These are phyloP conservation scores for Penicillium simplicissimum DNA, from an alignment of 495 filamentous ascomycete genomes.

Conservation along the genomic window DNA sequence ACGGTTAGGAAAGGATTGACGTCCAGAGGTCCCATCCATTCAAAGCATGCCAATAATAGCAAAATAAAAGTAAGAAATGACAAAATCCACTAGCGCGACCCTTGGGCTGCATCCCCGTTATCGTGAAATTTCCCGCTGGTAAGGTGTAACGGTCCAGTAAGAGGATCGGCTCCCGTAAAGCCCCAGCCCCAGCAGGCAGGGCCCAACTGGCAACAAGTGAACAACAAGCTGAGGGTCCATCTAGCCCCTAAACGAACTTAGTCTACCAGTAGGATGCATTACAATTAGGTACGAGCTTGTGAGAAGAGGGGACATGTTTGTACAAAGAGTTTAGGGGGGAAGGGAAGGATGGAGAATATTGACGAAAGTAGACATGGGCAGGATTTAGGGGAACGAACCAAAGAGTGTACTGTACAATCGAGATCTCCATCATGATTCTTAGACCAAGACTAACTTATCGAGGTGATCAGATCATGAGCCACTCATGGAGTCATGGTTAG, in stretches of 20 bases:
- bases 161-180: constrained; percentile 15
- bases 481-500: background rate
- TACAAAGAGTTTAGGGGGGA: background rate
- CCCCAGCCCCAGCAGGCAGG: background rate
- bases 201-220: background rate
- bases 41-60: constrained; percentile 18
- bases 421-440: constrained; percentile 9
- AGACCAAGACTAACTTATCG: background rate
- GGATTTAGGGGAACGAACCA: background rate
- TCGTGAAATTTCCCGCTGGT: constrained; percentile 27
- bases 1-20: constrained; percentile 34
- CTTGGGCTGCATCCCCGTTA: constrained; percentile 36
- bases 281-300: background rate
- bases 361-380: background rate
- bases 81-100: constrained; percentile 33
- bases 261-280: background rate
- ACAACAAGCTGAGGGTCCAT: background rate
- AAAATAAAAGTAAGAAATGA: constrained; percentile 29
- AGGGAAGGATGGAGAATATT: background rate
- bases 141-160: constrained; percentile 26
- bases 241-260: background rate
- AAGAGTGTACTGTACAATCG: background rate
- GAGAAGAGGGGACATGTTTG: background rate
- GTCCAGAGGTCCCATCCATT: constrained; percentile 20
- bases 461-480: constrained; percentile 12